These are phyloP conservation scores for Mallotus nudiflorus DNA, from an alignment of 345 rosid genomes.

Conservation along the genomic window DNA sequence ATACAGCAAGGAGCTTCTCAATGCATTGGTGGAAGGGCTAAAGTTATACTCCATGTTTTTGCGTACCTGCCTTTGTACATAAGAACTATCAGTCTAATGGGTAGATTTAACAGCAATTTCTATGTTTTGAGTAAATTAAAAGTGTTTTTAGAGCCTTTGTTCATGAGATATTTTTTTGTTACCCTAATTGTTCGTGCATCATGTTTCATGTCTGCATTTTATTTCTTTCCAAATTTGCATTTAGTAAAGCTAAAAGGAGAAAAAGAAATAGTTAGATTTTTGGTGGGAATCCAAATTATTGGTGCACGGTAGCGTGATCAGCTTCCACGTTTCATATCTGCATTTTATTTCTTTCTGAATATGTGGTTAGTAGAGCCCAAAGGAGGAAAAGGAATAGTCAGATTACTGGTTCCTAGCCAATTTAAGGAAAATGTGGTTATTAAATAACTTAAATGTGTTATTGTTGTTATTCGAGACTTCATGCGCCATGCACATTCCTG, in stretches of 20 bases:
- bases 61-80: constrained; percentile 22
- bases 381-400: neutral
- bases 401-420: neutral
- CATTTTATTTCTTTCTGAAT: neutral
- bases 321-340: neutral
- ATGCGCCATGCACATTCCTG: constrained; percentile 20
- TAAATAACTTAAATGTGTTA: constrained; percentile 1
- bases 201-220: neutral
- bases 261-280: neutral
- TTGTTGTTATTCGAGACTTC: neutral
- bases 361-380: neutral
- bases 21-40: constrained; percentile 15
- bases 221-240: neutral
- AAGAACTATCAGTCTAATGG: constrained; percentile 14
- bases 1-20: constrained; percentile 15
- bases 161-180: neutral
- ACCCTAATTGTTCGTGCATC: neutral
- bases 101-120: constrained; percentile 14
- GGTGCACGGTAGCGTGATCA: neutral
- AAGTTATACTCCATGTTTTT: constrained; percentile 15
- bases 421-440: neutral
- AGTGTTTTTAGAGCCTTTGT: constrained; percentile 5
- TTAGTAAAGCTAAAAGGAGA: neutral
- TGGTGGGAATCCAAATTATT: neutral
- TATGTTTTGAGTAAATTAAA: constrained; percentile 14